These are phyloP conservation scores for Arxiozyma slooffiae DNA, from an alignment of 1,139 yeast species.

Conservation along the genomic window DNA sequence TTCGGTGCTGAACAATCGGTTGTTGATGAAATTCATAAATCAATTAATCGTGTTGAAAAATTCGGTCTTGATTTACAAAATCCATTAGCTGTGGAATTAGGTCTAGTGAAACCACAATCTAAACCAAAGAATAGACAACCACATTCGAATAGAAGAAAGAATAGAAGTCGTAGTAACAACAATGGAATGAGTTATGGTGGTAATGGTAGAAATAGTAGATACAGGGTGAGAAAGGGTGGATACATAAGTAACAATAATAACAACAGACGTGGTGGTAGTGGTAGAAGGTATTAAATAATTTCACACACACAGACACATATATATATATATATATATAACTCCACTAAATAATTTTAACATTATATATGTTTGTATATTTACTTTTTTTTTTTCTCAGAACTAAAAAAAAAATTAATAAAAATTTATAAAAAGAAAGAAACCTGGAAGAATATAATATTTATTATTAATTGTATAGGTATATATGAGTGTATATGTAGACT, in stretches of 20 bases:
- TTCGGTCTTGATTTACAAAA: slow-evolving; percentile 72
- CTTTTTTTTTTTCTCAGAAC: too few species aligned
- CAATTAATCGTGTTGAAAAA: slow-evolving; percentile 64
- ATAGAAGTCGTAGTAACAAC: slow-evolving; percentile 4
- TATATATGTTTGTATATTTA: too few species aligned
- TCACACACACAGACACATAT: neutral
- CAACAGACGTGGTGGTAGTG: neutral
- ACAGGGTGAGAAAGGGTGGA: slow-evolving; percentile 3
- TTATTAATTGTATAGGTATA: too few species aligned
- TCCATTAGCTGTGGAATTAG: slow-evolving; percentile 58
- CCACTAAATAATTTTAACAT: too few species aligned
- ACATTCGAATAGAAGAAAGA: neutral
- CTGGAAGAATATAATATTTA: neutral
- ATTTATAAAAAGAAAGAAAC: too few species aligned
- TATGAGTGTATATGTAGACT: too few species aligned
- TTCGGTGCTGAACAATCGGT: slow-evolving; percentile 56
- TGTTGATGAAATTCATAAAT: slow-evolving; percentile 40
- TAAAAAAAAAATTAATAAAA: too few species aligned
- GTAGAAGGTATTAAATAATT: neutral
- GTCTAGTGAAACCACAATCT: slow-evolving; percentile 31
- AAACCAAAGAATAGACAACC: slow-evolving; percentile 5
- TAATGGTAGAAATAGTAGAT: neutral
- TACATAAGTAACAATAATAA: neutral
- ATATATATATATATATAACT: neutral
- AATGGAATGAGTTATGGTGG: too few species aligned